Percentiles rank a stretch among this genome's conserved stretches.
Conservation (phyloP, 768 basidiomycete species). For the Pisolithus tinctorius region DNA sequence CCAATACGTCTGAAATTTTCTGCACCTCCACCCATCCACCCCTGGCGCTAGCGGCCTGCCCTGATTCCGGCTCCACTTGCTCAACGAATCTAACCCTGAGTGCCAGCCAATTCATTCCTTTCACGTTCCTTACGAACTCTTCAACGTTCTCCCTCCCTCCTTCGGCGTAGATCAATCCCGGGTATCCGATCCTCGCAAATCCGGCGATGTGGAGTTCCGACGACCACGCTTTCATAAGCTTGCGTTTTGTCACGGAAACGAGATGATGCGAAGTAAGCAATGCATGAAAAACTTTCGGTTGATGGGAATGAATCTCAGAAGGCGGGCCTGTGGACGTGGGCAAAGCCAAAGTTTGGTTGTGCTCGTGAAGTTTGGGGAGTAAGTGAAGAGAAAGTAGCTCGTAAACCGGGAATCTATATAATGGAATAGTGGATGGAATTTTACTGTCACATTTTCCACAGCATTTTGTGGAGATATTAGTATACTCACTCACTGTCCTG, state of each 20-base stretch:
- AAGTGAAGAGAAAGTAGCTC: constrained; percentile 53
- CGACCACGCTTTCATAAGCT: constrained; percentile 50
- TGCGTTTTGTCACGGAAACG: constrained; percentile 56
- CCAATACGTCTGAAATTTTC: constrained; percentile 63
- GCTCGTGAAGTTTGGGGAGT: constrained; percentile 47
- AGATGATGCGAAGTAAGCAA: constrained; percentile 73
- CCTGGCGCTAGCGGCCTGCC: not conserved
- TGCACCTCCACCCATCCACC: constrained; percentile 54
- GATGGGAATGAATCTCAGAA: not conserved
- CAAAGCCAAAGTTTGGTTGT: constrained; percentile 7
- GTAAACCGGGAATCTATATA: constrained; percentile 51
- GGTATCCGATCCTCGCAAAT: constrained; percentile 71
- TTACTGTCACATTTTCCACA: not conserved
- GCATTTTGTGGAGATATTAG: not conserved
- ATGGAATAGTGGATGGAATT: not conserved
- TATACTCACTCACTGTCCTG: constrained; percentile 23
- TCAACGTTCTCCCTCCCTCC: constrained; percentile 46
- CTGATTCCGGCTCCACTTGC: constrained; percentile 21
- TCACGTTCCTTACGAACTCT: constrained; percentile 61
- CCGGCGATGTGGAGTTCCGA: constrained; percentile 48
- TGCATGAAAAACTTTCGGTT: constrained; percentile 39
- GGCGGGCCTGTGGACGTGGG: not conserved
- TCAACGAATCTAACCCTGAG: constrained; percentile 58
- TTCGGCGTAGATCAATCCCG: constrained; percentile 69
- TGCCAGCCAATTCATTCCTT: constrained; percentile 76